Percentiles rank a stretch among this genome's conserved stretches.
These are phyloP conservation scores for Apophysomyces trapeziformis DNA, from an alignment of 371 early-diverging fungal species.

Conservation along the genomic window DNA sequence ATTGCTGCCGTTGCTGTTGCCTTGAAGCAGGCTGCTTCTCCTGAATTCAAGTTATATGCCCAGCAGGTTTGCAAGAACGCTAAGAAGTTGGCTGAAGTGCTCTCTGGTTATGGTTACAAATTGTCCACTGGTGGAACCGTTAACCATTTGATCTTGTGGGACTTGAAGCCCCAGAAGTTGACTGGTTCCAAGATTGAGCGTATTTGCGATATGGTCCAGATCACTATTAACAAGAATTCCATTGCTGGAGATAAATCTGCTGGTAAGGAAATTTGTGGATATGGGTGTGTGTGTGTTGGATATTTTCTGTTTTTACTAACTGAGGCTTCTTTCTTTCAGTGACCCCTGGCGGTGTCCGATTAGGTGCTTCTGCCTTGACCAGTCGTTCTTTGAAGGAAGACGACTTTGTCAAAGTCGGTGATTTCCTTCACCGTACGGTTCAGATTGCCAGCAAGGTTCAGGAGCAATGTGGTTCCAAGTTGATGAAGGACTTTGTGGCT, in stretches of 20 bases:
- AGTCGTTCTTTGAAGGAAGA: slow-evolving; percentile 88
- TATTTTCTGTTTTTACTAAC: background rate
- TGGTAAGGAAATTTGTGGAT: background rate
- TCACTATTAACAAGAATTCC: slow-evolving; percentile 95
- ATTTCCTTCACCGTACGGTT: slow-evolving; percentile 88
- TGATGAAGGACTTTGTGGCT: slow-evolving; percentile 95
- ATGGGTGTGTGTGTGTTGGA: background rate
- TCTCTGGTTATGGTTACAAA: slow-evolving; percentile 83
- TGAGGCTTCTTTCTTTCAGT: slow-evolving; percentile 9
- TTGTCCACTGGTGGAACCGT: slow-evolving; percentile 94
- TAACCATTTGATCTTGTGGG: slow-evolving; percentile 94
- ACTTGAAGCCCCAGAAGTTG: slow-evolving; percentile 83
- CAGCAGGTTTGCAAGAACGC: slow-evolving; percentile 94
- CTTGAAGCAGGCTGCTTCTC: slow-evolving; percentile 91
- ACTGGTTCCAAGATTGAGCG: slow-evolving; percentile 93
- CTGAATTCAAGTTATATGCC: slow-evolving; percentile 95
- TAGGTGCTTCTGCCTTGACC: slow-evolving; percentile 91
- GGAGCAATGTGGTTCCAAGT: slow-evolving; percentile 82
- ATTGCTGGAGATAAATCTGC: slow-evolving; percentile 91
- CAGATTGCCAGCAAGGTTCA: slow-evolving; percentile 86
- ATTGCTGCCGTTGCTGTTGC: slow-evolving; percentile 99
- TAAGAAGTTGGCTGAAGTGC: slow-evolving; percentile 74
- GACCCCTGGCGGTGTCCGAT: slow-evolving; percentile 91
- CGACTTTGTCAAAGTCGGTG: slow-evolving; percentile 86
- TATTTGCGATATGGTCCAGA: slow-evolving; percentile 94